Percentiles rank a stretch among this genome's conserved stretches.
Conservation (phyloP, 768 basidiomycete genomes). For the Macrolepiota albuminosa region DNA sequence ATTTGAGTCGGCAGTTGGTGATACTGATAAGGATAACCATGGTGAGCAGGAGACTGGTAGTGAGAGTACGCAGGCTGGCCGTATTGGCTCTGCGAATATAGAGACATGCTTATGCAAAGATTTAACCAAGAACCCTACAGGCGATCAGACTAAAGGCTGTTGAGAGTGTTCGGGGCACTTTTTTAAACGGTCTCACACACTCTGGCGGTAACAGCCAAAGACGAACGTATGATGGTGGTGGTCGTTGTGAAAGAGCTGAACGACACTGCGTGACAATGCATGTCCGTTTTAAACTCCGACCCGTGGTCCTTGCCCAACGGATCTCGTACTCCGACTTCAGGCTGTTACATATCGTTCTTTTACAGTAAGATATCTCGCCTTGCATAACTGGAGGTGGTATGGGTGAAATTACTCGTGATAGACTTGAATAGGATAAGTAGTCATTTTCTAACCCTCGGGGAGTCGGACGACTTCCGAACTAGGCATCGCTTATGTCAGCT, state of each 20-base stretch:
- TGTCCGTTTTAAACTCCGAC: conserved; percentile 28
- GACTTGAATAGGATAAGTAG: not conserved
- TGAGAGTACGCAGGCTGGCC: conserved; percentile 52
- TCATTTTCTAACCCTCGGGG: not conserved
- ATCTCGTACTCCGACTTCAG: not conserved
- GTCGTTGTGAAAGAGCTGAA: conserved; percentile 29
- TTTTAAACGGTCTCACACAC: conserved; percentile 49
- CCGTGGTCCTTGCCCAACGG: conserved; percentile 12
- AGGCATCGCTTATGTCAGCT: conserved; percentile 32
- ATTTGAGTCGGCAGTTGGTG: conserved; percentile 43
- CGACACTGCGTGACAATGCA: conserved; percentile 18
- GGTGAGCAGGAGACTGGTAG: conserved; percentile 38
- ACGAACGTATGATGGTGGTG: conserved; percentile 34
- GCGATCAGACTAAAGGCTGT: conserved; percentile 9
- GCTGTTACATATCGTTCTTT: not conserved
- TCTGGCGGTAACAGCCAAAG: conserved; percentile 34
- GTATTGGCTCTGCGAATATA: conserved; percentile 61
- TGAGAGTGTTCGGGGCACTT: conserved; percentile 24
- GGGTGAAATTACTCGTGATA: too few relatives aligned
- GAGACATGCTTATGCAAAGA: conserved; percentile 44
- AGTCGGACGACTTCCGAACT: not conserved
- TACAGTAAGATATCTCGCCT: not conserved
- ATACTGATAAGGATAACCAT: conserved; percentile 38
- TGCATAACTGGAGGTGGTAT: not conserved
- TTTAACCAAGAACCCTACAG: conserved; percentile 16